A percentile compares a stretch with the other conserved stretches of the same genome.
Evolutionary conservation across 2,329 filamentous ascomycete species (phyloP).

Genomic region (Aspergillaceae sp.): DNA sequence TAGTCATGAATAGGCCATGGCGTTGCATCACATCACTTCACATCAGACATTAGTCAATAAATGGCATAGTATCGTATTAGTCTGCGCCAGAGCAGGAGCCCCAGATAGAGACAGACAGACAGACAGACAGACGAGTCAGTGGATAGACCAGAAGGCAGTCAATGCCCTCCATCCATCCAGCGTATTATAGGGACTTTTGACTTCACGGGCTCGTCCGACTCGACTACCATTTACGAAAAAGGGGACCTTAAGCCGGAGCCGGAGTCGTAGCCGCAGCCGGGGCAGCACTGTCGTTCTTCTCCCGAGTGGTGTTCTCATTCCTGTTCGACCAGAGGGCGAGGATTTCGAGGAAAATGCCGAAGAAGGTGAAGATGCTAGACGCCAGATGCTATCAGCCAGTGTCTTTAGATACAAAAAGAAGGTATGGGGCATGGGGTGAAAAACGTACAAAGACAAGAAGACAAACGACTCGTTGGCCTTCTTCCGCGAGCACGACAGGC

Average conservation of each 20-base stretch:
- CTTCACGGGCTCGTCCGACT: not conserved
- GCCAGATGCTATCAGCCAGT: too few species aligned
- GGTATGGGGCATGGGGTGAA: not conserved
- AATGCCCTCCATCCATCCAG: too few species aligned
- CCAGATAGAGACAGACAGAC: too few species aligned
- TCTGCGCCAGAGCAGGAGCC: too few species aligned
- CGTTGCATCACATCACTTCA: too few species aligned
- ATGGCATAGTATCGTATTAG: too few species aligned
- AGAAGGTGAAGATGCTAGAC: slow-evolving; percentile 34
- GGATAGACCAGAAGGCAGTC: too few species aligned
- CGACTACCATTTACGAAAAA: not conserved
- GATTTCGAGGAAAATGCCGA: slow-evolving; percentile 31
- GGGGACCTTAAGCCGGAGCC: not conserved
- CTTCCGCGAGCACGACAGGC: slow-evolving; percentile 29
- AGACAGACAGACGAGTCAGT: too few species aligned
- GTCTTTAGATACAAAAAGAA: too few species aligned
- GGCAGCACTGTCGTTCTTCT: slow-evolving; percentile 17
- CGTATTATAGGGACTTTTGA: too few species aligned
- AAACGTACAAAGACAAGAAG: slow-evolving; percentile 38
- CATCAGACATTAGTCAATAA: too few species aligned
- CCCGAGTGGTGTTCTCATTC: slow-evolving; percentile 13
- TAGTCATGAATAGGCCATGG: too few species aligned
- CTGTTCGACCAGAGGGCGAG: slow-evolving; percentile 27
- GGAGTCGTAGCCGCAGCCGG: not conserved
- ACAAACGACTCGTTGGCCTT: slow-evolving; percentile 37